Percentiles rank a stretch among this genome's conserved stretches.
Evolutionary conservation across 805 yeast genomes (phyloP).

Genomic region (Ogataea pignaliae): DNA sequence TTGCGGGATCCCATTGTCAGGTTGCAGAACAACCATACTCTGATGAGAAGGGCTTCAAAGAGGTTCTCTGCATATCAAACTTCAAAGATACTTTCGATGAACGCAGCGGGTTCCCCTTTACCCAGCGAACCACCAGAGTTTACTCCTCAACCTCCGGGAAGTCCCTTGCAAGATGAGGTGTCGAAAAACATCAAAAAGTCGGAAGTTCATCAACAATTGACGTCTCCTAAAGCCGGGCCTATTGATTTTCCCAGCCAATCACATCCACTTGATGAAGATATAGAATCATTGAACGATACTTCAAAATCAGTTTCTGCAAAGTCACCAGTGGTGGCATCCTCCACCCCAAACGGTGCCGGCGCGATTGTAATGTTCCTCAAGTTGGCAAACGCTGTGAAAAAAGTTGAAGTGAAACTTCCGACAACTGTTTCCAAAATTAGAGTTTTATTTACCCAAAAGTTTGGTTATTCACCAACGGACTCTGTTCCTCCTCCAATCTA

Average conservation of each 20-base stretch:
- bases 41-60: constrained; percentile 90
- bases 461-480: constrained; percentile 66
- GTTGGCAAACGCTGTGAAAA: constrained; percentile 51
- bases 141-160: constrained; percentile 14
- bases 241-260: not conserved
- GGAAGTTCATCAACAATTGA: constrained; percentile 20
- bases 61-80: constrained; percentile 88
- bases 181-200: constrained; percentile 22
- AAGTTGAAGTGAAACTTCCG: constrained; percentile 41
- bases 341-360: not conserved
- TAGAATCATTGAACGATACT: not conserved
- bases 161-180: constrained; percentile 24
- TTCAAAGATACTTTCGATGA: constrained; percentile 27
- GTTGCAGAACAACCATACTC: constrained; percentile 74
- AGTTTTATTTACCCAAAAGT: constrained; percentile 77
- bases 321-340: not conserved
- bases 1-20: constrained; percentile 60
- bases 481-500: constrained; percentile 71
- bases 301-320: not conserved
- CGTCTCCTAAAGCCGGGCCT: constrained; percentile 7
- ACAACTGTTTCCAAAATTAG: constrained; percentile 52
- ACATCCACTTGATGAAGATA: not conserved
- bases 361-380: constrained; percentile 40
- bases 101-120: constrained; percentile 12
- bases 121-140: constrained; percentile 4